Base-by-base conservation (phyloP, 306 rosid genomes). In the Arachis stenosperma region DNA sequence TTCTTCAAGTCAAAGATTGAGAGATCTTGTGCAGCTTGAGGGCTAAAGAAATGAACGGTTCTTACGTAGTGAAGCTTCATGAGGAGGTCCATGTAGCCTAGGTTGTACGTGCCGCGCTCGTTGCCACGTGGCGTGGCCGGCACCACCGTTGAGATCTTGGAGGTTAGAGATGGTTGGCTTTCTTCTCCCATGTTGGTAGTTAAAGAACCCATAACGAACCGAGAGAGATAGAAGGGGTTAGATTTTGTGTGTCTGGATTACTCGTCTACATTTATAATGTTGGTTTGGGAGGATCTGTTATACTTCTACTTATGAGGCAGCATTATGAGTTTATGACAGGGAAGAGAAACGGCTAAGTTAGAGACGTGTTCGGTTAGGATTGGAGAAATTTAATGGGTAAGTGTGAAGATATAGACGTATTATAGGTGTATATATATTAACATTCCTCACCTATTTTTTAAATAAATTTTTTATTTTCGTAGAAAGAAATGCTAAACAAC, bases 31-130 rank as follows among this genome's bases (percentile, higher is more conserved):
- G 71, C 83, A 6, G 90, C 85, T 3, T 86, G 87, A 5, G 71
- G 59, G 7, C 9, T 59, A 80, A 91, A 91, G 65, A 86, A 83
- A 75, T 83, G 82, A 2, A 85, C 81, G 55, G 93, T 90, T 78
- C 81, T 77, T 57, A 91, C 71, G 83, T 89, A 86, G 54, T 91
- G 96, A 14, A 89, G 82, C 75, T 89, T 91, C 82, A 84, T 9
- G 44, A 77, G 85, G 22, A 91, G 69, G 77, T 89, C 97, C 84
- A 81, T 71, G 81, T 42, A 39, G 40, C 81, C 56, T 2, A 91
- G 78, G 33, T 74, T 78, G 12, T 29, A 70, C 29, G 2, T 65
- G 5, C 50, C 72, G 69, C 65, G 52, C 36, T 76, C 59, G 0
- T 84, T 84, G 15, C 52, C 69, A 1, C 81, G 74, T 0, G 27